Conservation (phyloP, 768 basidiomycete species). For the Trametes coccinea region DNA sequence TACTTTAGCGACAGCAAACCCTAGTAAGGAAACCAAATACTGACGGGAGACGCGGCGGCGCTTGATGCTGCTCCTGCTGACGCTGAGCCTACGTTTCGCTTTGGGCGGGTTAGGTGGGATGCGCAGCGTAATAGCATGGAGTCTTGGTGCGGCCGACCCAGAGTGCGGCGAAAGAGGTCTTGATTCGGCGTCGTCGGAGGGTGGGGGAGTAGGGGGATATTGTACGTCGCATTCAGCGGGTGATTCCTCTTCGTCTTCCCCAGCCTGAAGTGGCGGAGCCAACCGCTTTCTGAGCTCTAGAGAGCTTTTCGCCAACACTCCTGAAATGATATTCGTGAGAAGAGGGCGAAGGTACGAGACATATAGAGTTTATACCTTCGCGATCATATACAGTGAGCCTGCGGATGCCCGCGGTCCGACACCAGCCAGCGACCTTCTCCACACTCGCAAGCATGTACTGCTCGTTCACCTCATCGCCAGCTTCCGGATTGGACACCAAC, state of each 20-base stretch:
- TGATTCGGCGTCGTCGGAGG: conserved; percentile 70
- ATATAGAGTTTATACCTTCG: conserved; percentile 48
- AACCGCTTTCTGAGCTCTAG: conserved; percentile 45
- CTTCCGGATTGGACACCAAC: conserved; percentile 44
- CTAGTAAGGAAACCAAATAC: neutral
- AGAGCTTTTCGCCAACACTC: conserved; percentile 21
- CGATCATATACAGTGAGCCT: conserved; percentile 73
- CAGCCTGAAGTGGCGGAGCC: neutral
- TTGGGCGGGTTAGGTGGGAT: neutral
- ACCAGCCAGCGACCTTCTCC: conserved; percentile 58
- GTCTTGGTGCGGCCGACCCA: conserved; percentile 6
- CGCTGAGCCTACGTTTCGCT: conserved; percentile 8
- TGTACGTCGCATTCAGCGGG: conserved; percentile 55
- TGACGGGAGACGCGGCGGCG: conserved; percentile 27
- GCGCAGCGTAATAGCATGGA: conserved; percentile 25
- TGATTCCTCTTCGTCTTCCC: conserved; percentile 25
- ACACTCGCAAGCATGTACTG: conserved; percentile 54
- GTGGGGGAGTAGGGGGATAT: conserved; percentile 78
- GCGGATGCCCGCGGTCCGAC: conserved; percentile 57
- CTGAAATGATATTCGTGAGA: conserved; percentile 30
- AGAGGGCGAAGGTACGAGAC: neutral
- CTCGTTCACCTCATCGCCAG: conserved; percentile 39
- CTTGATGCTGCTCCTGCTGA: conserved; percentile 17
- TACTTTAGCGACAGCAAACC: neutral
- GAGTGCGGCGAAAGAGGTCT: conserved; percentile 57